Conservation (phyloP, 768 basidiomycete genomes). For the Russula sp. region DNA sequence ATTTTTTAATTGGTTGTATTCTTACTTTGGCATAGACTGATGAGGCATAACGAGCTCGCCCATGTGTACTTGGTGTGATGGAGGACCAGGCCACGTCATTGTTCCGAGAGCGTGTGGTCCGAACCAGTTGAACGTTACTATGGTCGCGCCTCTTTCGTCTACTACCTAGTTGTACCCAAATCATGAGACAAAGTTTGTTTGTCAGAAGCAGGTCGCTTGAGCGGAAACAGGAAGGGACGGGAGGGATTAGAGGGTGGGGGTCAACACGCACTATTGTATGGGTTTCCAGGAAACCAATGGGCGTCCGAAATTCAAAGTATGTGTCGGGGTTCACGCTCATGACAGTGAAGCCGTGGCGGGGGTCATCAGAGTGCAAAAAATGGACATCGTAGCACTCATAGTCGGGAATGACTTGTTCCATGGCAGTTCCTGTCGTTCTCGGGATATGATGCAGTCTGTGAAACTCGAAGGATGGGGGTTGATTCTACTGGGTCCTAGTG, state of each 20-base stretch:
- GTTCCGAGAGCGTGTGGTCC: constrained; percentile 18
- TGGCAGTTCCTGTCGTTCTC: neutral
- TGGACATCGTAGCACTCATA: constrained; percentile 44
- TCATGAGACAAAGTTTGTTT: neutral
- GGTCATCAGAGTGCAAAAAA: constrained; percentile 69
- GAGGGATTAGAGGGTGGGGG: too few species aligned
- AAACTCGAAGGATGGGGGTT: neutral
- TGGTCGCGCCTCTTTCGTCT: neutral
- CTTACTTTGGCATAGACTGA: neutral
- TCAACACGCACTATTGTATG: constrained; percentile 48
- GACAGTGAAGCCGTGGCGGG: constrained; percentile 59
- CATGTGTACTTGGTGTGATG: constrained; percentile 3
- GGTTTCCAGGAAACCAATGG: constrained; percentile 39
- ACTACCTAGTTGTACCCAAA: constrained; percentile 1
- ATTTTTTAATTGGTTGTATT: neutral
- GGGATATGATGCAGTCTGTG: neutral
- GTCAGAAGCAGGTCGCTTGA: neutral
- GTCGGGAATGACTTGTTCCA: neutral
- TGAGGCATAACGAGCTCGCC: constrained; percentile 14
- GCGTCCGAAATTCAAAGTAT: constrained; percentile 67
- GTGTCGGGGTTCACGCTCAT: constrained; percentile 60
- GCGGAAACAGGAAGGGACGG: neutral
- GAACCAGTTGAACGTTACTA: constrained; percentile 22
- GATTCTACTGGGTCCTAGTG: too few species aligned
- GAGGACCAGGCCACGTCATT: constrained; percentile 5